Evolutionary conservation across 2,329 filamentous ascomycete species (phyloP), one percentile per base, ranked within the genome.

Genomic region (Pseudocercospora cruenta): DNA sequence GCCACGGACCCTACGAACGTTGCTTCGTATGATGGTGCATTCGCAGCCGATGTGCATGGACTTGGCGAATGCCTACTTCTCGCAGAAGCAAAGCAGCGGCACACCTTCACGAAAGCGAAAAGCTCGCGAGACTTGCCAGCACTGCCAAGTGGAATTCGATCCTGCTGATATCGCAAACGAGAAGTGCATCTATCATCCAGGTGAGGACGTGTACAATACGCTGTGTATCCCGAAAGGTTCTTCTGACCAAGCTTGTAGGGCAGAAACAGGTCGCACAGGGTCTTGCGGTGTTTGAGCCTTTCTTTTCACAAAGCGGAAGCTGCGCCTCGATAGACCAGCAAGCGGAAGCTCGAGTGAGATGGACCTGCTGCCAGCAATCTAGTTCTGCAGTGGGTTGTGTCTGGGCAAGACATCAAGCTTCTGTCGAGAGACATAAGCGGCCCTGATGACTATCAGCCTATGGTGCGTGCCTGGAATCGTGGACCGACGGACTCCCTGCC

Each of bases 21-120:
- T 66, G 19, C 57, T 66, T 9, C 60, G 64, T 10, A 66, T 63
- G 60, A 66, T 66, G 64, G 64, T 63, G 12, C 59, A 66, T n/a
- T 63, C 64, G 1, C 64, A 63, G 21, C 64, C 61, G 36, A 45
- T 45, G 19, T 63, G 60, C 10, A 36, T 45, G 47, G 60, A 63
- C 22, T 24, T 66, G 31, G 64, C 64, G 14, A 58, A 22, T 9
- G 64, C 55, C 2, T 66, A 24, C 19, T 54, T 66, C 31, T 62
- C 36, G 51, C 19, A 24, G 22, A n/a, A 28, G 51, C 9, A 57
- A 12, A 19, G 47, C 57, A 31, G n/a, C 26, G 26, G 24, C 21
- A 28, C 26, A n/a, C 16, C 51, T 4, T 57, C 51, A 28, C 31
- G 58, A 16, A 65, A 65, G 53, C 36, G 63, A n/a, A 61, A 22